Evolutionary conservation across 2,329 filamentous ascomycete genomes (phyloP).

Genomic region (Xylariomycetidae sp.): DNA sequence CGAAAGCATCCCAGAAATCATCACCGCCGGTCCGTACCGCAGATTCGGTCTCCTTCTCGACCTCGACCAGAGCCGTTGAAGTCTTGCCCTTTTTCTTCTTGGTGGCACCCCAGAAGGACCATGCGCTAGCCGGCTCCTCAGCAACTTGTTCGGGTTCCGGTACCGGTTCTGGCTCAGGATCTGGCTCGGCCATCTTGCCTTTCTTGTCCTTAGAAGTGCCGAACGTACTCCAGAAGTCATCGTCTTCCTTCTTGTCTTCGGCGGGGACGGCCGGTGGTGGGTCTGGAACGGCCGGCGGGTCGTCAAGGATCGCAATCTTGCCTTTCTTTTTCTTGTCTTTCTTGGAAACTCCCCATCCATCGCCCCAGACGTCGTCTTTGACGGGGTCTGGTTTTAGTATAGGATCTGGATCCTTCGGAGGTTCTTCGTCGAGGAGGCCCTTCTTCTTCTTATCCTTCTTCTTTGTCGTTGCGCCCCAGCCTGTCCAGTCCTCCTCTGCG

Average conservation of each 20-base stretch:
- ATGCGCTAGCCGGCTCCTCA: conserved; percentile 43
- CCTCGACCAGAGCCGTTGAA: conserved; percentile 16
- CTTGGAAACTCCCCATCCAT: conserved; percentile 15
- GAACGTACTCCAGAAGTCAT: conserved; percentile 26
- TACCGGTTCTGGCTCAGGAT: conserved; percentile 15
- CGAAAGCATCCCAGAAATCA: conserved; percentile 17
- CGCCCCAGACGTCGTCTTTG: conserved; percentile 27
- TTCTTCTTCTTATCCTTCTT: conserved; percentile 11
- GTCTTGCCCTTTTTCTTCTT: conserved; percentile 39
- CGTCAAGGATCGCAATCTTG: conserved; percentile 18
- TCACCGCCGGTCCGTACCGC: conserved; percentile 10
- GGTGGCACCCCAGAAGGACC: conserved; percentile 50
- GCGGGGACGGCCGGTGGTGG: not conserved
- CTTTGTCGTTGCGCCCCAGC: not conserved
- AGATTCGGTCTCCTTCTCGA: conserved; percentile 15
- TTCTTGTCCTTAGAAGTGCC: conserved; percentile 25
- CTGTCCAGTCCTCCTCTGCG: not conserved
- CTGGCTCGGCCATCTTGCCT: no score
- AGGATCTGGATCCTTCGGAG: conserved; percentile 6
- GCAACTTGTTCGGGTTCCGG: conserved; percentile 27
- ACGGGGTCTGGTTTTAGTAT: conserved; percentile 3
- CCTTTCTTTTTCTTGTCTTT: conserved; percentile 44
- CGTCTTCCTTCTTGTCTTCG: conserved; percentile 20
- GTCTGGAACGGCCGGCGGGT: not conserved
- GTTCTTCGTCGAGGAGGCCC: not conserved